Evolutionary conservation across 257 asterid genomes (phyloP).

Genomic region (Oldenlandia corymbosa): DNA sequence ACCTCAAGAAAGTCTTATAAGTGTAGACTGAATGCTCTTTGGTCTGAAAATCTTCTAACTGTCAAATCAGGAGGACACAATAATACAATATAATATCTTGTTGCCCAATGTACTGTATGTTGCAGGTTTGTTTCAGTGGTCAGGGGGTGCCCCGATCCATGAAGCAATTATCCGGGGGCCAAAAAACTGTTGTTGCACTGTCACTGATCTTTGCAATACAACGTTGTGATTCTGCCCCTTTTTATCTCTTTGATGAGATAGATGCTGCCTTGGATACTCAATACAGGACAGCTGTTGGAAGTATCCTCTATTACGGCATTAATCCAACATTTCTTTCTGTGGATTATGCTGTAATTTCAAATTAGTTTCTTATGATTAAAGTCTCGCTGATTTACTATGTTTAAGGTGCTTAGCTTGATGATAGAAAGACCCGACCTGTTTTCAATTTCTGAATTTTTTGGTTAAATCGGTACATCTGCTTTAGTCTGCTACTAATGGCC

Average conservation of each 20-base stretch:
- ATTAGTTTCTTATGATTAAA: neutral
- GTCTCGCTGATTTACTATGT: neutral
- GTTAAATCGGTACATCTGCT: no score
- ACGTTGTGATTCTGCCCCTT: conserved; percentile 99
- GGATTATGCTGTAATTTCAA: conserved; percentile 1
- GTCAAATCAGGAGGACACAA: neutral
- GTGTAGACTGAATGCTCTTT: neutral
- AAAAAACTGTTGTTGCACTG: conserved; percentile 96
- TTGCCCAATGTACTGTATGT: conserved; percentile 1
- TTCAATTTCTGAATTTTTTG: no score
- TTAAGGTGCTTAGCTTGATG: neutral
- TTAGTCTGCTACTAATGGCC: no score
- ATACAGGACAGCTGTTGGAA: conserved; percentile 97
- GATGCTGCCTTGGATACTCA: conserved; percentile 99
- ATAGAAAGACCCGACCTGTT: no score
- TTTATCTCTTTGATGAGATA: conserved; percentile 97
- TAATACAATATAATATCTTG: neutral
- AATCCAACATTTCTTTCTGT: conserved; percentile 12
- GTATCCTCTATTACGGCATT: conserved; percentile 59
- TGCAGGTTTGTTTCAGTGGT: conserved; percentile 92
- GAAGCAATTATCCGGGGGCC: conserved; percentile 98
- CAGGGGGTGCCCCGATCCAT: conserved; percentile 97
- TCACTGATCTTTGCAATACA: conserved; percentile 92
- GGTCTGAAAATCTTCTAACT: neutral
- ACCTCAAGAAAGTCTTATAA: neutral